Conservation (phyloP, 164 flowering plant genomes). For the Annona cherimola region DNA sequence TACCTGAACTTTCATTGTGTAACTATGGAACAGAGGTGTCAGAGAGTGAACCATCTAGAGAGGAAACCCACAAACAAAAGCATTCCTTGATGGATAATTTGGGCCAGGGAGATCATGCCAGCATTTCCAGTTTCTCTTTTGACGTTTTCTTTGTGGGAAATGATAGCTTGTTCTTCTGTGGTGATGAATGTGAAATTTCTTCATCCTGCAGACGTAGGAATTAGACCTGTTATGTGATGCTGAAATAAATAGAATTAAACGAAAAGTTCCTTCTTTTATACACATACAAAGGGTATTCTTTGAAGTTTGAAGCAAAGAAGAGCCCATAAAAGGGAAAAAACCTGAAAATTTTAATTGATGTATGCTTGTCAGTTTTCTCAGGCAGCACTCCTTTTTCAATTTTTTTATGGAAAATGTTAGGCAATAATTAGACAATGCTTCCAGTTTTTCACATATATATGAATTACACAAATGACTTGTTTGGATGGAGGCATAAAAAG, state of each 20-base stretch:
- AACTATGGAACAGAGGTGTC: neutral
- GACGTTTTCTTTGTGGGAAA: neutral
- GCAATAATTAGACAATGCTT: too few species aligned
- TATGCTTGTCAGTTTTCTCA: neutral
- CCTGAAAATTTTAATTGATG: neutral
- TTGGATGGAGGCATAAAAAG: too few species aligned
- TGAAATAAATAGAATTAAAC: neutral
- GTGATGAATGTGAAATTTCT: neutral
- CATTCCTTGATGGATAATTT: too few species aligned
- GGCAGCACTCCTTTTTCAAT: neutral
- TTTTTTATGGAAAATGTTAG: too few species aligned
- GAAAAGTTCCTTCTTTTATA: neutral
- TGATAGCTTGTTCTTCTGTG: neutral
- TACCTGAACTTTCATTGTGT: constrained; percentile 35
- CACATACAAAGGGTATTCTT: neutral
- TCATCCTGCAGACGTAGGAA: neutral
- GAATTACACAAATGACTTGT: too few species aligned
- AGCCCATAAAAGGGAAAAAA: neutral
- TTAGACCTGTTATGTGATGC: neutral
- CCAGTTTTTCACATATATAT: too few species aligned
- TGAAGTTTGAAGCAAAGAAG: neutral
- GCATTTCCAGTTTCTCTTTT: too few species aligned
- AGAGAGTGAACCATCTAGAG: neutral
- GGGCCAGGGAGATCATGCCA: too few species aligned
- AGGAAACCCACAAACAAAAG: too few species aligned